A percentile compares a stretch with the other conserved stretches of the same genome.
Conservation (phyloP, 345 rosid genomes). For the Euphorbia tirucalli region DNA sequence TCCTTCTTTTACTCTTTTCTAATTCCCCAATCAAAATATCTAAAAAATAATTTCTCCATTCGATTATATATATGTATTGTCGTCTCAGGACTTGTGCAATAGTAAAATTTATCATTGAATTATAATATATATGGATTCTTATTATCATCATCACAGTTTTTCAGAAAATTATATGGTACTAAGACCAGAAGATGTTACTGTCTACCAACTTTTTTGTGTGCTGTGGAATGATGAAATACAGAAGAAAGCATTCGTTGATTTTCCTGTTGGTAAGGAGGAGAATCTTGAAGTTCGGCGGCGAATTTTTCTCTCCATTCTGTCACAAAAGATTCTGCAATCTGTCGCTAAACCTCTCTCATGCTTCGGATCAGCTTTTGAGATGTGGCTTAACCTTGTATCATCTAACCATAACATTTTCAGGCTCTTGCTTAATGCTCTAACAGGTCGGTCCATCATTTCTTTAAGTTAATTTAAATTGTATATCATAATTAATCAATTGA, state of each 20-base stretch:
- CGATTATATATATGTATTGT: too few species aligned
- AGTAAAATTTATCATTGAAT: too few species aligned
- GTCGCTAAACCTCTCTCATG: conserved; percentile 4
- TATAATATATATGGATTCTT: neutral
- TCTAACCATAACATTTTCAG: conserved; percentile 14
- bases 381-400: conserved; percentile 25
- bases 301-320: conserved; percentile 16
- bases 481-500: too few species aligned
- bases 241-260: conserved; percentile 15
- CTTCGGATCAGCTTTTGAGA: conserved; percentile 18
- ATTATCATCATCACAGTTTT: neutral
- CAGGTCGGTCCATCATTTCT: conserved; percentile 14
- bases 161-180: conserved; percentile 14
- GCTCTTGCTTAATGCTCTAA: conserved; percentile 20
- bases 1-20: too few species aligned
- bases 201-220: neutral
- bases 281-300: conserved; percentile 19
- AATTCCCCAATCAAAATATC: too few species aligned
- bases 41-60: too few species aligned
- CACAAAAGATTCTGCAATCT: conserved; percentile 25
- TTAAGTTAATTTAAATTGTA: too few species aligned
- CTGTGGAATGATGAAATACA: conserved; percentile 11
- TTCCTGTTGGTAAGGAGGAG: conserved; percentile 17
- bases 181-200: conserved; percentile 15
- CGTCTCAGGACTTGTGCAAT: too few species aligned